Percentiles rank a stretch among this genome's conserved stretches.
These are phyloP conservation scores for Elsinoe necatrix DNA, from an alignment of 2,329 filamentous ascomycete species.

Conservation along the genomic window DNA sequence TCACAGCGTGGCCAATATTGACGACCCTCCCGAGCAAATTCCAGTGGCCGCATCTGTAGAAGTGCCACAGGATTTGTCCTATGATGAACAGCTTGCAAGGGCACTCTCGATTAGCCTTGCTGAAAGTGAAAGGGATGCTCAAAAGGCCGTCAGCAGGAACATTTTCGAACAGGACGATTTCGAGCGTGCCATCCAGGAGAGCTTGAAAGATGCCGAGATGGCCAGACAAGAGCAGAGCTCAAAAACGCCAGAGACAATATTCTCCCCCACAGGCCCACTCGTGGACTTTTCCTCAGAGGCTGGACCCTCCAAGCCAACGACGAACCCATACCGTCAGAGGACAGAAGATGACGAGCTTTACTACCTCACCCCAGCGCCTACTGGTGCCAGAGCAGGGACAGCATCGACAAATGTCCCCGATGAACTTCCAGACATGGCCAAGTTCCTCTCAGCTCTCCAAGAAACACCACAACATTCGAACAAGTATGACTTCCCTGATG, in stretches of 20 bases:
- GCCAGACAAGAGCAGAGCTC: constrained; percentile 20
- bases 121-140: constrained; percentile 23
- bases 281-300: constrained; percentile 22
- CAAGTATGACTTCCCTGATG: constrained; percentile 17
- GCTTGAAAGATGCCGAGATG: constrained; percentile 20
- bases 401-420: neutral
- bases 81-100: constrained; percentile 32
- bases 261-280: constrained; percentile 21
- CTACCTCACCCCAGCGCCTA: constrained; percentile 7
- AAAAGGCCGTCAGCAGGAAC: constrained; percentile 20
- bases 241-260: constrained; percentile 19
- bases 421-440: neutral
- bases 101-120: constrained; percentile 30
- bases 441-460: constrained; percentile 23
- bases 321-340: neutral
- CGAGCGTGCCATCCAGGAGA: constrained; percentile 29
- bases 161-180: constrained; percentile 25
- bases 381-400: neutral
- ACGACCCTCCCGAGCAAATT: constrained; percentile 1
- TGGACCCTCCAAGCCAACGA: constrained; percentile 5
- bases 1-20: neutral
- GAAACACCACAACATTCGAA: constrained; percentile 19
- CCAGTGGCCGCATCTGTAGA: neutral
- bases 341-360: constrained; percentile 10
- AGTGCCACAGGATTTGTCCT: constrained; percentile 22